Percentiles rank a stretch among this genome's conserved stretches.
Conservation (phyloP, 2,329 filamentous ascomycete genomes). For the Teratosphaeriaceae sp. region DNA sequence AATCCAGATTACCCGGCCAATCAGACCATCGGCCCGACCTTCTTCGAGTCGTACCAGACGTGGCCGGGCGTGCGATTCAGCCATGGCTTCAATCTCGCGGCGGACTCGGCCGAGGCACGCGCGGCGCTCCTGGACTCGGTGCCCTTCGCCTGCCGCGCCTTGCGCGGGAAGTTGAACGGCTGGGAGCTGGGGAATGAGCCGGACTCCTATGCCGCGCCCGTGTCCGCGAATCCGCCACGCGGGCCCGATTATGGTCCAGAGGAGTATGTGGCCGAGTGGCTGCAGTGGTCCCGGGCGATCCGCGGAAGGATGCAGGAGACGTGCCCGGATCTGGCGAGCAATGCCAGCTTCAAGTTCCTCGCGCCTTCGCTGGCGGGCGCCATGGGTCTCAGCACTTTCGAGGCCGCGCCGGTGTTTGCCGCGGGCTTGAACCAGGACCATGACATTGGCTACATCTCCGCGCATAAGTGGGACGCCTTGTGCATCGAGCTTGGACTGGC, state of each 20-base stretch:
- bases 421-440: slow-evolving; percentile 45
- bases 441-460: slow-evolving; percentile 48
- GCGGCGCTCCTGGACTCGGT: slow-evolving; percentile 49
- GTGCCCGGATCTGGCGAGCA: slow-evolving; percentile 45
- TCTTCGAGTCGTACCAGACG: slow-evolving; percentile 56
- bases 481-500: background rate
- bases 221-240: background rate
- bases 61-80: slow-evolving; percentile 51
- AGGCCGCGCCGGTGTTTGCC: slow-evolving; percentile 44
- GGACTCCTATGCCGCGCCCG: slow-evolving; percentile 43
- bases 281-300: slow-evolving; percentile 48
- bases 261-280: slow-evolving; percentile 52
- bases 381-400: slow-evolving; percentile 39
- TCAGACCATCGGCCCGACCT: slow-evolving; percentile 54
- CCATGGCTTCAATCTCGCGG: slow-evolving; percentile 55
- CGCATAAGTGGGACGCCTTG: slow-evolving; percentile 48
- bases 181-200: slow-evolving; percentile 63
- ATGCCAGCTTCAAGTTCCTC: slow-evolving; percentile 44
- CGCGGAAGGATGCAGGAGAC: slow-evolving; percentile 38
- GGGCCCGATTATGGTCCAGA: slow-evolving; percentile 30
- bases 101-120: slow-evolving; percentile 47
- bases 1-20: slow-evolving; percentile 54
- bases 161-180: slow-evolving; percentile 45
- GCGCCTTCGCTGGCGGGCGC: slow-evolving; percentile 54
- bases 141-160: slow-evolving; percentile 50